Base-by-base conservation (phyloP, 441 rosid genomes). In the Jatropha podagrica region DNA sequence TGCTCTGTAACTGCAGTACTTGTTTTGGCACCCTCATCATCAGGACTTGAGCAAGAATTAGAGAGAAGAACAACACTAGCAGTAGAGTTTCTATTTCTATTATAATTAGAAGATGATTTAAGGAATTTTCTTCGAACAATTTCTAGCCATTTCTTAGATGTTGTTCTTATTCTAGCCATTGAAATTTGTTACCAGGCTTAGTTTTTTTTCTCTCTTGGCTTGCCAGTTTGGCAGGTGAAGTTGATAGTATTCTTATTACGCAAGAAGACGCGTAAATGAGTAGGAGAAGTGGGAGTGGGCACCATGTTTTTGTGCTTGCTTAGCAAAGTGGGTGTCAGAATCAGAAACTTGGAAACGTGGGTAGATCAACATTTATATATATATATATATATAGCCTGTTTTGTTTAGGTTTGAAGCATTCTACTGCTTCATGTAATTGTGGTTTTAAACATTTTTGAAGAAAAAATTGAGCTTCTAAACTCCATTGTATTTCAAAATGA, bases 81-180 rank as follows among this genome's bases (percentile, higher is more conserved):
- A 54, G 76, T 10, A 6, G 56, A 77, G 42, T 79, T 65, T 75
- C 79, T 84, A 5, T 44, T 44, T 44, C 48, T 11, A 44, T 18
- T 77, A 63, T 15, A 11, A 51, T n/a, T 76, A 64, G 87, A 81
- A 49, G 88, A 81, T 20, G 82, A 65, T 20, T 79, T 37, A 61
- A 60, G 68, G 71, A 89, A 70, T 79, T 83, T 92, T 74, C 77
- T 87, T 32, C 86, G 32, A 18, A 87, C 74, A 8, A 64, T 78
- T 44, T 74, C 77, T 66, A 91, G 79, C 90, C 89, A 87, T 54
- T 82, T 82, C 69, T n/a, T 54, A 32, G 73, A 26, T 14, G 92
- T 79, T 51, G 74, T 73, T 10, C 82, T 85, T 85, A 89, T 90
- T 59, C 71, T 73, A 27, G 41, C 65, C 65, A 26, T 49, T 32